Conservation (phyloP, 1,284 basidiomycete species). For the Sanguinoderma infundibulare region DNA sequence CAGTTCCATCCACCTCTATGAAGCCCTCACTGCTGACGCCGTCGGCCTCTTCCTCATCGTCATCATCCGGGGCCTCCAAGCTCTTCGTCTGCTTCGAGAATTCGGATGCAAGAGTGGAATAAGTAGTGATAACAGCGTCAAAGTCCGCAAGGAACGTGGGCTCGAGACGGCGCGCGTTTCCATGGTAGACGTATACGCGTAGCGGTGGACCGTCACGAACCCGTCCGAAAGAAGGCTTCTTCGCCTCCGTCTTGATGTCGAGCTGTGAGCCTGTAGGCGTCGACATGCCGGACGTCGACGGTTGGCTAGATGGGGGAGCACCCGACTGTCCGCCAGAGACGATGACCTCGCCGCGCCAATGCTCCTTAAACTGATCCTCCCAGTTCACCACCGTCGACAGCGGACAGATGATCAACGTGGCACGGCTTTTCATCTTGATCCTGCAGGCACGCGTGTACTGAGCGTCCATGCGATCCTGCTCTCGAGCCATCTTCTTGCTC, state of each 20-base stretch:
- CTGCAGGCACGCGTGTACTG: conserved; percentile 70
- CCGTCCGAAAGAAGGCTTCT: conserved; percentile 37
- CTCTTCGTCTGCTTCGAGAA: conserved; percentile 88
- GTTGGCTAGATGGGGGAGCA: conserved; percentile 23
- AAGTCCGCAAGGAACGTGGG: conserved; percentile 88
- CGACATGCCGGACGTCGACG: conserved; percentile 30
- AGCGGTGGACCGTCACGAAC: conserved; percentile 58
- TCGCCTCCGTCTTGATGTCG: conserved; percentile 41
- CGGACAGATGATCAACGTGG: conserved; percentile 96
- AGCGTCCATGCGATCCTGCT: conserved; percentile 72
- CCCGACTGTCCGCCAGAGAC: conserved; percentile 70
- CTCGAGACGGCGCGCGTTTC: conserved; percentile 87
- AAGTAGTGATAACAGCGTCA: conserved; percentile 98
- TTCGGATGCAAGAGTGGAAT: conserved; percentile 93
- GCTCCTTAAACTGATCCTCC: conserved; percentile 98
- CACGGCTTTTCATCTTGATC: conserved; percentile 83
- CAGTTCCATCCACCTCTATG: conserved; percentile 71
- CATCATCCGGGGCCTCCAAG: conserved; percentile 58
- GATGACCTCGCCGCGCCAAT: conserved; percentile 86
- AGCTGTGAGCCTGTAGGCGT: conserved; percentile 30
- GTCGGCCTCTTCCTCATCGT: conserved; percentile 63
- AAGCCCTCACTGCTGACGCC: conserved; percentile 67
- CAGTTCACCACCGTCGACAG: conserved; percentile 97
- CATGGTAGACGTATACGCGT: conserved; percentile 95
- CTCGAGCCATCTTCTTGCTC: conserved; percentile 65